Evolutionary conservation across 2,329 filamentous ascomycete species (phyloP), one percentile per base, ranked within the genome.

Genomic region (Sporothrix globosa): DNA sequence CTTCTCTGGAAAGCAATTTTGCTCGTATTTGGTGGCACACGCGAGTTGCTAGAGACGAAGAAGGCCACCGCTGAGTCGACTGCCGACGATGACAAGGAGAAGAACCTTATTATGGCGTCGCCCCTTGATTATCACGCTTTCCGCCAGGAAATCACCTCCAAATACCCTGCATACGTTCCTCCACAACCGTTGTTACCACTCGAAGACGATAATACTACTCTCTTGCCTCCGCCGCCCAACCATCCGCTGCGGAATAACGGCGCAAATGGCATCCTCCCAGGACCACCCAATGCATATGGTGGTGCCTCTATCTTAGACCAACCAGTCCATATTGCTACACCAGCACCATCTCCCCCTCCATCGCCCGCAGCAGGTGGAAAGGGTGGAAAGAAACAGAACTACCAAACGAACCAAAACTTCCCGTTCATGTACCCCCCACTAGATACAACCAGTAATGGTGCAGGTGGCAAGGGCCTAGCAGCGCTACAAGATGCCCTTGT

Each of bases 401-500:
- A 99, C 76, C 96, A 99, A 79, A 99, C 96, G 0, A 99, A 99
- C 77, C 96, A 99, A 76, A 96, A 97, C 77, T 98, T 99, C 74
- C 96, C 96, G 0, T 98, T 99, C 77, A 89, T 99, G 82, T 99
- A 99, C 75, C 96, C 96, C 1, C 96, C 96, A 1, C 83, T 97
- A 21, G 95, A 97, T 79, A 90, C 90, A 73, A 90, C 89, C 30
- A 97, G 93, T 80, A 97, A 97, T 77, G 92, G 91, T 75, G 90
- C 95, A 50, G 95, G 96, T 67, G 95, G 95, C 0, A 97, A 97
- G 78, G 94, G 94, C 14, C 87, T 86, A 24, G 92, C 93, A 6
- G 91, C 92, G 54, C 81, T 94, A 58, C 92, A 97, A 78, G 91
- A 95, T 74, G 80, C 87, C 21, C 83, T 96, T 27, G 92, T 97